phyloP scores from a whole-genome alignment of 139 green algal genomes.

The Deuterostichococcus epilithicus region DNA sequence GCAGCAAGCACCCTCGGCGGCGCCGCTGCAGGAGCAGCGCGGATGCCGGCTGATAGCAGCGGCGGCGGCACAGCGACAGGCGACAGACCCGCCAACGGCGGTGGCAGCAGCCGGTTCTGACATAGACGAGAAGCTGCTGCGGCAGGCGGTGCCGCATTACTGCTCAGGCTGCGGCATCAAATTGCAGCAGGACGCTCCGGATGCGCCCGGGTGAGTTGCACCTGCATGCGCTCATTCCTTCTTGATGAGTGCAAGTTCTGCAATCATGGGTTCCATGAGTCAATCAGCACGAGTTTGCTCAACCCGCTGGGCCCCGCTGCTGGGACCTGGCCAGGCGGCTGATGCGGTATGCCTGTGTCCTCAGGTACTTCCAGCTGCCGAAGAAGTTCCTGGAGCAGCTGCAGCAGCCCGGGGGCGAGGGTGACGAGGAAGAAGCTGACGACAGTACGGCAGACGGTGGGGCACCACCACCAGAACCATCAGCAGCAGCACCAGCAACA shows the following conservation, averaged over 20 bases:
- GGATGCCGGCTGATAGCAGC: background rate
- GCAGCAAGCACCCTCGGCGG: too few relatives aligned
- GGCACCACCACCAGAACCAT: background rate
- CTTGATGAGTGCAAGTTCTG: background rate
- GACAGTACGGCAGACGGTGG: background rate
- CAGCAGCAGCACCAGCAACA: background rate
- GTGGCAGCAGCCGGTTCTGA: background rate
- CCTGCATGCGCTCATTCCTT: background rate
- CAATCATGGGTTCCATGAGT: background rate
- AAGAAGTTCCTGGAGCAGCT: slow-evolving; percentile 42
- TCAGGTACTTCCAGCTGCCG: slow-evolving; percentile 69
- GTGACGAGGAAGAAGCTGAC: background rate
- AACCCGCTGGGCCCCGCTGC: background rate
- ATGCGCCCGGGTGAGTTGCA: slow-evolving; percentile 56
- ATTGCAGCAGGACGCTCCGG: slow-evolving; percentile 59
- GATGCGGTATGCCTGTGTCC: too few relatives aligned
- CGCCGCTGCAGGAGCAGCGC: background rate
- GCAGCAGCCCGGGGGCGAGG: background rate
- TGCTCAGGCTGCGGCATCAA: slow-evolving; percentile 77
- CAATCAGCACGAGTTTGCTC: background rate
- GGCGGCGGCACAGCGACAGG: background rate
- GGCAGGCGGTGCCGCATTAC: slow-evolving; percentile 38
- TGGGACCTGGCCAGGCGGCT: background rate
- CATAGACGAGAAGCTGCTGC: slow-evolving; percentile 1
- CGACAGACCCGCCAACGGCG: background rate